Base-by-base conservation (phyloP, 2,329 filamentous ascomycete genomes). In the Alternaria sp. region DNA sequence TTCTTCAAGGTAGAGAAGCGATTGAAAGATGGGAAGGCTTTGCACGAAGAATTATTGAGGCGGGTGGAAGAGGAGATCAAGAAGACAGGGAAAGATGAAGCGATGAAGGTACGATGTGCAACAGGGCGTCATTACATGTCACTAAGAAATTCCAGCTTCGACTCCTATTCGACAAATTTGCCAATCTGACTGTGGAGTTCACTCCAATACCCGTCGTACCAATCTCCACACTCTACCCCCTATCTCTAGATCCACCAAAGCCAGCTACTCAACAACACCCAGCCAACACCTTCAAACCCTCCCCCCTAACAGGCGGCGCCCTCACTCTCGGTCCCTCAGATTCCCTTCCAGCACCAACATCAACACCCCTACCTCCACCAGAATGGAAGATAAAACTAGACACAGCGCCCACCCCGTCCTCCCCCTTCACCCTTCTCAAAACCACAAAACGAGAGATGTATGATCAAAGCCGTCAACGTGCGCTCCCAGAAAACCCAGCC, bases 381-480 rank as follows among this genome's bases (percentile, higher is more conserved):
- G 51, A 74, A 52, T 88, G 83, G 82, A 71, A 64, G n/a, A 68
- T 89, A 14, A 76, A 79, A 13, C 69, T 89, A 11, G 88, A 90
- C 73, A 78, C 79, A 0, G 57, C 78, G 28, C 69, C 79, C 3
- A 90, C 84, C 0, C 69, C 73, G 0, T 80, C 83, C 0, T 83
- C 83, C 0, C 83, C 86, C n/a, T 90, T 89, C 71, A 97, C 93
- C 0, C 88, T 89, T 57, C 91, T 90, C 80, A 98, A 99, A 77
- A 98, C 94, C 0, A 95, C 91, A 0, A 81, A 84, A 46, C 86
- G 94, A 13, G 79, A 81, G 9, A 82, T 88, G 73, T 98, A 98
- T 75, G 86, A 90, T 44, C 80, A 79, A 2, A 91, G 92, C 1
- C 86, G 93, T 8, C 71, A 79, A 26, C 84, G 91, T 13, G 85